Evolutionary conservation across 192 early-diverging fungal genomes (phyloP).

Genomic region (Entomortierella lignicola): DNA sequence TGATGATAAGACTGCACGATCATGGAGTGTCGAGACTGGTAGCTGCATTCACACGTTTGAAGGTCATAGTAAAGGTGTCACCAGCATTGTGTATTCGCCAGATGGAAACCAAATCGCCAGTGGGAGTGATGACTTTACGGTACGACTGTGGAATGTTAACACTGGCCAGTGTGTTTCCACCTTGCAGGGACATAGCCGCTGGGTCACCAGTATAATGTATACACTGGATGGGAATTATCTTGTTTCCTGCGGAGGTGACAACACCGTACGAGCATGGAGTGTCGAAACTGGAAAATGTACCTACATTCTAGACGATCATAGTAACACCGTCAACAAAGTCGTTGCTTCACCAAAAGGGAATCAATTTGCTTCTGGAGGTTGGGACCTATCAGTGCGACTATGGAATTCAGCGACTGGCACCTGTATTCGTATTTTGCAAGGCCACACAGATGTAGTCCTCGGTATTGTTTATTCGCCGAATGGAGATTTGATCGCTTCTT

Average conservation of each 20-base stretch:
- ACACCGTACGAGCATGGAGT: slow-evolving; percentile 10
- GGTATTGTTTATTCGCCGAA: slow-evolving; percentile 10
- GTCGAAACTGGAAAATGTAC: slow-evolving; percentile 2
- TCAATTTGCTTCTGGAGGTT: slow-evolving; percentile 18
- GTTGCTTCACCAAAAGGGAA: slow-evolving; percentile 4
- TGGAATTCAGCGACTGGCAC: slow-evolving; percentile 13
- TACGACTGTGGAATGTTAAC: background rate
- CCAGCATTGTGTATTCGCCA: background rate
- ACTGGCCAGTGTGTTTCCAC: background rate
- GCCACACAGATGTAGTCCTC: background rate
- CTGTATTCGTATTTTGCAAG: background rate
- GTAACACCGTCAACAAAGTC: background rate
- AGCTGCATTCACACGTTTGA: background rate
- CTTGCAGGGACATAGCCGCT: background rate
- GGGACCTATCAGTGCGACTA: slow-evolving; percentile 13
- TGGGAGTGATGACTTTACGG: background rate
- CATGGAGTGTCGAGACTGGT: background rate
- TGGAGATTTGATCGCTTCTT: slow-evolving; percentile 11
- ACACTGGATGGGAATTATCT: background rate
- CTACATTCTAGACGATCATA: background rate
- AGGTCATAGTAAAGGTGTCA: background rate
- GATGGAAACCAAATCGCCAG: background rate
- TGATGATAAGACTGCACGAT: slow-evolving; percentile 1
- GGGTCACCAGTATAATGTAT: background rate
- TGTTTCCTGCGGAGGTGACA: background rate